Base-by-base conservation (phyloP, 2,329 filamentous ascomycete genomes). In the Sporothrix schenckii region DNA sequence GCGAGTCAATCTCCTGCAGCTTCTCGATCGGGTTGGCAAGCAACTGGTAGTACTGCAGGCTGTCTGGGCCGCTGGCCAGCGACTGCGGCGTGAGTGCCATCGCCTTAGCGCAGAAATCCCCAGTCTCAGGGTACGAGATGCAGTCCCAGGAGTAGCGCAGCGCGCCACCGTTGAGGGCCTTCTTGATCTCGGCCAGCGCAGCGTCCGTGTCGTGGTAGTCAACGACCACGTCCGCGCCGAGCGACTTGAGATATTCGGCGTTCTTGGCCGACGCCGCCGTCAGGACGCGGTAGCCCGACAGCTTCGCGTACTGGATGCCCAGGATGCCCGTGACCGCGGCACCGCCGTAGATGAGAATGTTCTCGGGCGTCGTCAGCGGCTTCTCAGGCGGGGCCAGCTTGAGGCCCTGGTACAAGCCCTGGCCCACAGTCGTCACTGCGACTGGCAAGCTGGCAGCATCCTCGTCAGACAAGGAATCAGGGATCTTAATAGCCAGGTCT, bases 321-420 rank as follows among this genome's bases (percentile, higher is more conserved):
- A 86, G 83, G 58, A 87, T 84, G 76, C 83, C 84, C 0, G 86
- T 87, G 1, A 85, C 86, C 11, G 84, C 88, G 76, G 84, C 84
- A 19, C 81, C 82, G 54, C 82, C 83, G 69, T 84, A 83, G 72
- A 83, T 82, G 27, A 84, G 73, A 53, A 84, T 74, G 0, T 81
- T 78, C 41, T 76, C 69, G 6, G 82, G 79, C 27, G 66, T 67
- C 4, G 47, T 39, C 39, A 73, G 21, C 3, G 70, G 72, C 10
- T 75, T 69, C 24, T 74, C 78, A 0, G 88, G 87, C 3, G 87
- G 77, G 0, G 82, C 80, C 0, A 86, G 79, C 66, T 77, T 69
- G 0, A 86, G 78, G 5, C 76, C 75, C 71, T 84, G 81, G 76
- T 85, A 86, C 5, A 86, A 78, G 0, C 80, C 81, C 77, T 85